Conservation (phyloP, 2,329 filamentous ascomycete species). For the Paraconiothyrium brasiliense region DNA sequence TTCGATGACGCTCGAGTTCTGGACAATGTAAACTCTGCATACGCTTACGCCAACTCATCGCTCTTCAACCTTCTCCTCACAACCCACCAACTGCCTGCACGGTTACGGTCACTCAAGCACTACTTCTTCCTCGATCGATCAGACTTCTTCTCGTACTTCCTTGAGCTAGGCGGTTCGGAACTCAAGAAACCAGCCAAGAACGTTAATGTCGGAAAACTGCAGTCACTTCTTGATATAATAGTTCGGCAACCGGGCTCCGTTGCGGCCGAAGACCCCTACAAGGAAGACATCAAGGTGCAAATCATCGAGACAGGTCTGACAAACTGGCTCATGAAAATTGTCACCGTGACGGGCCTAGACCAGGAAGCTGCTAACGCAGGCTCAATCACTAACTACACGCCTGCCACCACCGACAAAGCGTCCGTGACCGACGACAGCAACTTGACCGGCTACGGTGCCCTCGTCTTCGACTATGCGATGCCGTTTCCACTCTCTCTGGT, state of each 20-base stretch:
- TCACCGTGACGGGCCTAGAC: constrained; percentile 95
- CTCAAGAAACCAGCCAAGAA: constrained; percentile 86
- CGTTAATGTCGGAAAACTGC: constrained; percentile 92
- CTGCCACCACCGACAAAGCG: constrained; percentile 67
- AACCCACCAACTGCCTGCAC: constrained; percentile 86
- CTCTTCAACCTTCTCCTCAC: constrained; percentile 90
- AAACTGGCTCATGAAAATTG: constrained; percentile 93
- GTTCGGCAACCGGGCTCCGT: constrained; percentile 95
- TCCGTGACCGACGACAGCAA: constrained; percentile 79
- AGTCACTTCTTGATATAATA: constrained; percentile 94
- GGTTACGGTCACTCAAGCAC: constrained; percentile 91
- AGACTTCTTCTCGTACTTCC: constrained; percentile 97
- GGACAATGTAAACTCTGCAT: constrained; percentile 94
- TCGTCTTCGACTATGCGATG: constrained; percentile 93
- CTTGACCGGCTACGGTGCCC: constrained; percentile 87
- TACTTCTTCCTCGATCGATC: constrained; percentile 99
- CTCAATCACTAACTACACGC: constrained; percentile 71
- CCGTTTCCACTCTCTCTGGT: constrained; percentile 96
- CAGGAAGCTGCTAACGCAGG: constrained; percentile 72
- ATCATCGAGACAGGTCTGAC: constrained; percentile 96
- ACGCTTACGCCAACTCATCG: constrained; percentile 94
- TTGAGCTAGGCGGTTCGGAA: constrained; percentile 89
- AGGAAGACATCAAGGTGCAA: constrained; percentile 96
- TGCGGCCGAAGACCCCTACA: constrained; percentile 93
- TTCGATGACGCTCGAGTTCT: constrained; percentile 93